Conservation (phyloP, 768 basidiomycete species). For the Holtermanniella nyarrowii region DNA sequence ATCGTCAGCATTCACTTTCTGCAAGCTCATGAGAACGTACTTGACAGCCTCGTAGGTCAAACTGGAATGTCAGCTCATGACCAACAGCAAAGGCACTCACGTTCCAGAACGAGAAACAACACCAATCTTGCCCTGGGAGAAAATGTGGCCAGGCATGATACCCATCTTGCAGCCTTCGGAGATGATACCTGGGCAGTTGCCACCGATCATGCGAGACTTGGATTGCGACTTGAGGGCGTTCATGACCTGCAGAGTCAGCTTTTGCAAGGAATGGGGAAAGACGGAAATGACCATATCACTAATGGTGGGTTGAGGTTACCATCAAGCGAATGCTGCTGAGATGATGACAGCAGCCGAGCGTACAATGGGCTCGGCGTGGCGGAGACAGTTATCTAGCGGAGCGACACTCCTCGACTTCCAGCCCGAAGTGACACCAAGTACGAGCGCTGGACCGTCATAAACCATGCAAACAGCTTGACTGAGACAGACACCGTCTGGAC, state of each 20-base stretch:
- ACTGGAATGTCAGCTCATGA: constrained; percentile 3
- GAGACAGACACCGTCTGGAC: no score
- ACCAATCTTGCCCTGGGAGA: constrained; percentile 90
- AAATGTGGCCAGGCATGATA: constrained; percentile 91
- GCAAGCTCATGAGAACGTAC: constrained; percentile 16
- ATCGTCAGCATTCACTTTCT: not conserved
- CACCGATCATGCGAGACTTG: constrained; percentile 89
- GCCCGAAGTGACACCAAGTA: no score
- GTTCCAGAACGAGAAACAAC: constrained; percentile 40
- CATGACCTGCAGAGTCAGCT: constrained; percentile 45
- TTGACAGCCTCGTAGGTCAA: constrained; percentile 96
- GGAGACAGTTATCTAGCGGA: no score
- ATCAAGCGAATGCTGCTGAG: no score
- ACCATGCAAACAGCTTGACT: no score
- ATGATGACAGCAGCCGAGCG: no score
- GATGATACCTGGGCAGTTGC: constrained; percentile 97
- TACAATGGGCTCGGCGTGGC: no score
- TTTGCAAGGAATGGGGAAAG: constrained; percentile 45
- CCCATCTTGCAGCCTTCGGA: constrained; percentile 99
- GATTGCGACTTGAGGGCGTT: constrained; percentile 90
- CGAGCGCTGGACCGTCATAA: no score
- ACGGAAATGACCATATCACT: no score
- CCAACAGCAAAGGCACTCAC: constrained; percentile 14
- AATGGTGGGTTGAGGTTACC: no score
- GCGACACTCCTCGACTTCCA: no score